phyloP scores from a whole-genome alignment of 2,329 filamentous ascomycete genomes.

The Penicillium sp. region DNA sequence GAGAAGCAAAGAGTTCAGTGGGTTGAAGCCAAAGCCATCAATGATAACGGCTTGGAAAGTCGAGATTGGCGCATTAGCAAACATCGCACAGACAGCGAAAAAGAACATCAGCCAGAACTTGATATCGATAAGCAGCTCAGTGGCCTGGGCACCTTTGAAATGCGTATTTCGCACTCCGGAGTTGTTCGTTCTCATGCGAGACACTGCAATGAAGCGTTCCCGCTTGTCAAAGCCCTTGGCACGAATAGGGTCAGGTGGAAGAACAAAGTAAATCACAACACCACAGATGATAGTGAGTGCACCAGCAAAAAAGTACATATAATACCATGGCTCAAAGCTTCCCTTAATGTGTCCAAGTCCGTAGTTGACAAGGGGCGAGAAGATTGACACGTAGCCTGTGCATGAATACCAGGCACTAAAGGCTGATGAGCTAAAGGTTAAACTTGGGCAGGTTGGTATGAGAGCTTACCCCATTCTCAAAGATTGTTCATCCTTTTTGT shows the following conservation, averaged over 20 bases:
- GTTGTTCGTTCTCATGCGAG: slow-evolving; percentile 29
- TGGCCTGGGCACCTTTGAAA: slow-evolving; percentile 47
- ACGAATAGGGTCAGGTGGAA: not conserved
- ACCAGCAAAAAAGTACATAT: not conserved
- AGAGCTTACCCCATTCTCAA: not conserved
- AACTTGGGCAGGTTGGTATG: not conserved
- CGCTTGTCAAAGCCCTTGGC: not conserved
- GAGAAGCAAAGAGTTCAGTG: slow-evolving; percentile 46
- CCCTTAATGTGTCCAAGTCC: slow-evolving; percentile 41
- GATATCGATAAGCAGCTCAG: slow-evolving; percentile 9
- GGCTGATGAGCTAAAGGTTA: not conserved
- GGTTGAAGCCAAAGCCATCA: slow-evolving; percentile 46
- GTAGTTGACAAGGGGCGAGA: slow-evolving; percentile 52
- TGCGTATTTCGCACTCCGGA: slow-evolving; percentile 42
- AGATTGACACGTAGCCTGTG: slow-evolving; percentile 47
- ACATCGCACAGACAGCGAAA: slow-evolving; percentile 43
- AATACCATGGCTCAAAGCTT: slow-evolving; percentile 14
- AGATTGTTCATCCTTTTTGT: slow-evolving; percentile 1
- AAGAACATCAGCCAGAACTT: slow-evolving; percentile 28
- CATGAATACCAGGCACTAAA: slow-evolving; percentile 44
- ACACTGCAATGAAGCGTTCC: slow-evolving; percentile 25
- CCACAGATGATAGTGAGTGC: not conserved
- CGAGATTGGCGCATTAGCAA: slow-evolving; percentile 48
- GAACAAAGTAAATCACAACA: not conserved
- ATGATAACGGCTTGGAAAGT: slow-evolving; percentile 50